Evolutionary conservation across 352 stramenopile species (phyloP).

Genomic region (Globisporangium barbulae): DNA sequence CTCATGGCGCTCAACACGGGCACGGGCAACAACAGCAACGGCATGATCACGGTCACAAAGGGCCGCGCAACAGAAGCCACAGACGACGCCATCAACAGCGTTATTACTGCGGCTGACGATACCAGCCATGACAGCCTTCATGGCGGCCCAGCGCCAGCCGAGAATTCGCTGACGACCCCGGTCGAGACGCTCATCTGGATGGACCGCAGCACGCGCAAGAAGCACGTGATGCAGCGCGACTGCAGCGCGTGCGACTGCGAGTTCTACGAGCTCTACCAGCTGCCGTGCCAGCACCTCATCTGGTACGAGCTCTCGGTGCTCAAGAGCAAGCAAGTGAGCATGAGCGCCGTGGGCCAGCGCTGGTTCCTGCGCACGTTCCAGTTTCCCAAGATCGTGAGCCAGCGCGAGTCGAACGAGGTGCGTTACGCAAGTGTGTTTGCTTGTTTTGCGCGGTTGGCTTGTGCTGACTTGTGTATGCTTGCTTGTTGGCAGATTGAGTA

Average conservation of each 20-base stretch:
- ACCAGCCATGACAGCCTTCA: conserved; percentile 1
- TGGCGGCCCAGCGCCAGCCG: conserved; percentile 11
- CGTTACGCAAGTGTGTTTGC: not conserved
- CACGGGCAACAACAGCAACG: conserved; percentile 8
- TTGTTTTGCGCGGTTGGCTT: not conserved
- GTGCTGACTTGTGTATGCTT: not conserved
- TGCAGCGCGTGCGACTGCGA: conserved; percentile 62
- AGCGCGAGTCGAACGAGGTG: conserved; percentile 72
- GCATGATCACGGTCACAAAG: conserved; percentile 35
- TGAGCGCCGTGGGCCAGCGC: conserved; percentile 49
- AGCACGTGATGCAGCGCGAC: conserved; percentile 55
- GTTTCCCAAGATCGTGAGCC: conserved; percentile 45
- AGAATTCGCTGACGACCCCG: conserved; percentile 5
- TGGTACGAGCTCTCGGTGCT: conserved; percentile 68
- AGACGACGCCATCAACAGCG: not conserved
- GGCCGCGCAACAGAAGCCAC: not conserved
- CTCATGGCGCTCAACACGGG: conserved; percentile 43
- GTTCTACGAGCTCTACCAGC: conserved; percentile 61
- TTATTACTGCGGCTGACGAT: not conserved
- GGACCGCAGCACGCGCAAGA: conserved; percentile 49
- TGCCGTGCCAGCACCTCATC: conserved; percentile 72
- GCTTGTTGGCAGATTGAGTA: conserved; percentile 48
- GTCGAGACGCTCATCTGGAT: conserved; percentile 45
- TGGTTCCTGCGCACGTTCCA: conserved; percentile 77
- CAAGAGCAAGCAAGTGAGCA: conserved; percentile 60